Conservation (phyloP, 345 rosid genomes). For the Eutrema heterophyllum region DNA sequence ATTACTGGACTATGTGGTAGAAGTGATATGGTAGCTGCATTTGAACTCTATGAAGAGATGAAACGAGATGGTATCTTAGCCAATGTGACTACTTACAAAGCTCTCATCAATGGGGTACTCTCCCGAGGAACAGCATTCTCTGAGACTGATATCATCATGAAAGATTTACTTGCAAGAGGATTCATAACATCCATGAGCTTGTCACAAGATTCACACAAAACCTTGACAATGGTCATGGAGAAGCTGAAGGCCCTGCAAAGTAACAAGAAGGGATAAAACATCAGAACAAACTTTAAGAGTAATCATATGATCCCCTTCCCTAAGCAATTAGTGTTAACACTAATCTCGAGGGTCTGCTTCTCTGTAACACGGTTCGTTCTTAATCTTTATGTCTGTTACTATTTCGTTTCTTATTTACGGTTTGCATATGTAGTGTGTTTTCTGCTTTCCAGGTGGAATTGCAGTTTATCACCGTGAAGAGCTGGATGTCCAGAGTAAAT, state of each 20-base stretch:
- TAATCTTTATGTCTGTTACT: not conserved
- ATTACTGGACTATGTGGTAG: slow-evolving; percentile 57
- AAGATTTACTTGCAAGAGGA: slow-evolving; percentile 60
- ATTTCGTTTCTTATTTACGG: not conserved
- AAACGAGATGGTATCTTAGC: slow-evolving; percentile 61
- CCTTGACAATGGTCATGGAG: slow-evolving; percentile 41
- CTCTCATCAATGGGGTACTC: slow-evolving; percentile 51
- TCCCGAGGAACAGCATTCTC: slow-evolving; percentile 14
- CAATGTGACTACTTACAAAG: slow-evolving; percentile 52
- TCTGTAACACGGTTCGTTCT: not conserved
- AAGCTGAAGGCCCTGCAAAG: slow-evolving; percentile 42
- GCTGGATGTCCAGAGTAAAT: slow-evolving; percentile 9
- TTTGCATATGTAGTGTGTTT: not conserved
- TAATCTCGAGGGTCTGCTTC: slow-evolving; percentile 1
- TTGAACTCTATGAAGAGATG: slow-evolving; percentile 71
- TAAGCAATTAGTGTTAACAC: not conserved
- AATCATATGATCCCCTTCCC: slow-evolving; percentile 3
- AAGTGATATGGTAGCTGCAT: slow-evolving; percentile 49
- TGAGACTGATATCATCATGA: slow-evolving; percentile 42
- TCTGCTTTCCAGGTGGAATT: slow-evolving; percentile 15
- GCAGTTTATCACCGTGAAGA: slow-evolving; percentile 6
- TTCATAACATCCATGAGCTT: slow-evolving; percentile 33
- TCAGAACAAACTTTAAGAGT: not conserved
- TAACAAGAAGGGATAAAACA: slow-evolving; percentile 33
- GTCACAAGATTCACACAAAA: slow-evolving; percentile 30